Evolutionary conservation across 257 asterid genomes (phyloP), one percentile per base, ranked within the genome.

Genomic region (Craterostigma plantagineum): DNA sequence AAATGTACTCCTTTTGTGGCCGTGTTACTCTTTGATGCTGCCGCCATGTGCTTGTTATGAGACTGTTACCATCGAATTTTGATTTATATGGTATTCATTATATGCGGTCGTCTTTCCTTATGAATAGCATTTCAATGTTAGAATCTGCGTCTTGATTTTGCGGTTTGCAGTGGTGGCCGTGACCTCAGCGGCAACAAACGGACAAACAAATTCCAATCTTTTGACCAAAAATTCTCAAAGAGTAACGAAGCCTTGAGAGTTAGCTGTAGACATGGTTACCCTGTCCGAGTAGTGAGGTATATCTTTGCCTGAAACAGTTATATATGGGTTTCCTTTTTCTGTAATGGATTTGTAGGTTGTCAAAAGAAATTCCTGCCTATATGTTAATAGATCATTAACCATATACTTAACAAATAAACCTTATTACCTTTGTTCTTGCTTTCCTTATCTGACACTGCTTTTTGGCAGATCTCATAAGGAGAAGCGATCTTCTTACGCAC

Each of bases 201-300:
- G 49, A 80, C 94, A 0, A 75, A 68, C 68, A 75, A 77, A 66
- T 73, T 53, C 13, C 96, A 85, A 44, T 75, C 96, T 50, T 70
- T 58, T 46, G 76, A 77, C 65, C 93, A 85, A 56, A 65, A 58
- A 56, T 85, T 77, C 56, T 58, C 43, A 49, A 64, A 50, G 4
- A 10, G 6, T 17, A 85, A 75, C 54, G 75, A 77, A 72, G 75
- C 94, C 40, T 59, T 85, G 61, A 71, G 79, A 49, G 68, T 81
- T 38, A 85, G 96, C 67, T 80, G 96, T 45, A 16, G 58, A 37
- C 71, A 73, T 55, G 94, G 96, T 40, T 81, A 81, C 63, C 92
- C 92, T 10, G 94, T 85, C 48, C 94, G 92, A 12, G 92, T 75
- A 27, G 71, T 81, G 38, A 80, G 93, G 93, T 85, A n/a, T 23